Evolutionary conservation across 169 alveolate genomes (phyloP).

Genomic region (Babesia caballi): DNA sequence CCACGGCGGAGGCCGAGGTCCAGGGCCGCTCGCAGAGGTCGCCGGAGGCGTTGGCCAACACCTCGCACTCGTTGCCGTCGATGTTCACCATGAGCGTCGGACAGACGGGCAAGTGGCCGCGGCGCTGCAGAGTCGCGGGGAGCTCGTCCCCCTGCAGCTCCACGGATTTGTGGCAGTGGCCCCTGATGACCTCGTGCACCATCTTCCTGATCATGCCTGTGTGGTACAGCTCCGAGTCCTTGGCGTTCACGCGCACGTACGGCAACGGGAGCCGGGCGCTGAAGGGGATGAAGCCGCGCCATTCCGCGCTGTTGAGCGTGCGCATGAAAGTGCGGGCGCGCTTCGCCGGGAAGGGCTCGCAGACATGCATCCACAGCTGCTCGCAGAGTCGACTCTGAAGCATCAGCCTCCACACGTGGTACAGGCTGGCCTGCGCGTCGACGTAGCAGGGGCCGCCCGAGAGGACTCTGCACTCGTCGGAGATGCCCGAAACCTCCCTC

Average conservation of each 20-base stretch:
- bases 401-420: conserved; percentile 43
- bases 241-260: conserved; percentile 18
- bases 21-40: conserved; percentile 52
- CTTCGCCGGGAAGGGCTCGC: conserved; percentile 48
- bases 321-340: conserved; percentile 10
- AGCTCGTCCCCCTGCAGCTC: conserved; percentile 60
- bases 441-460: conserved; percentile 44
- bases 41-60: conserved; percentile 63
- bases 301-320: conserved; percentile 48
- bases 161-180: conserved; percentile 40
- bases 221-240: conserved; percentile 49
- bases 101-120: conserved; percentile 46
- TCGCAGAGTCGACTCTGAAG: conserved; percentile 32
- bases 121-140: conserved; percentile 33
- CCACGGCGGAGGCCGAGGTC: conserved; percentile 14
- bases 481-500: conserved; percentile 19
- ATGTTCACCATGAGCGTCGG: conserved; percentile 47
- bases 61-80: conserved; percentile 55
- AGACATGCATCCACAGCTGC: conserved; percentile 50
- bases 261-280: conserved; percentile 38
- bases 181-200: conserved; percentile 48
- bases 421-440: conserved; percentile 7
- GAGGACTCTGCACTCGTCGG: conserved; percentile 12
- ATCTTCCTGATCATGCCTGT: conserved; percentile 51
- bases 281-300: conserved; percentile 57